These are phyloP conservation scores for Suillus subluteus DNA, from an alignment of 768 basidiomycete genomes.

Conservation along the genomic window DNA sequence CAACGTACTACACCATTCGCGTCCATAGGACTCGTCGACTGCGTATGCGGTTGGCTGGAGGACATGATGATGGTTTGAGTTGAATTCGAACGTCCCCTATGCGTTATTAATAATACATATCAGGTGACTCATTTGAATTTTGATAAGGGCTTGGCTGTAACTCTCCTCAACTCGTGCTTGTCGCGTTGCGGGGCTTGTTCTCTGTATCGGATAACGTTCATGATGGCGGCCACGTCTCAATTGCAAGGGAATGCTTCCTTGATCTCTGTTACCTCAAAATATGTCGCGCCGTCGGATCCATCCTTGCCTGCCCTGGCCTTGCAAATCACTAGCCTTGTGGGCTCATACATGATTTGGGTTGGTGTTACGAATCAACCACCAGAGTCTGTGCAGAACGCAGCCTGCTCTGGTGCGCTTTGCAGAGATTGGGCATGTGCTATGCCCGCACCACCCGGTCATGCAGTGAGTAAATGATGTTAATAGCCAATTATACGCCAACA, in stretches of 20 bases:
- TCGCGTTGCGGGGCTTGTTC: not conserved
- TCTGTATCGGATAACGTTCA: not conserved
- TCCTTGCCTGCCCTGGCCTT: conserved; percentile 62
- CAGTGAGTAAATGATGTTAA: conserved; percentile 25
- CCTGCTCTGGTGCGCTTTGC: conserved; percentile 58
- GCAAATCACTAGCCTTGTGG: conserved; percentile 66
- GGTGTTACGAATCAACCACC: conserved; percentile 56
- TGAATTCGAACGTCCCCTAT: conserved; percentile 1
- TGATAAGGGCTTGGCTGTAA: not conserved
- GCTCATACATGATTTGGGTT: conserved; percentile 84
- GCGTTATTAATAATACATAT: conserved; percentile 10
- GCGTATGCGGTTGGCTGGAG: conserved; percentile 16
- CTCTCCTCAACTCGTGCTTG: not conserved
- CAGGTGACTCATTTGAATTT: conserved; percentile 25
- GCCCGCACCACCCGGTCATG: conserved; percentile 46
- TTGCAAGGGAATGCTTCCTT: not conserved
- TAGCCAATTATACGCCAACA: conserved; percentile 2
- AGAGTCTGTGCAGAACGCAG: conserved; percentile 51
- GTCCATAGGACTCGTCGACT: conserved; percentile 31
- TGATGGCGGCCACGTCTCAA: not conserved
- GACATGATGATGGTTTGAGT: conserved; percentile 13
- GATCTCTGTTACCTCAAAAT: conserved; percentile 51
- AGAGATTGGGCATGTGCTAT: conserved; percentile 86
- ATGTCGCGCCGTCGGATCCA: conserved; percentile 52
- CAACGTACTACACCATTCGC: conserved; percentile 39